Conservation (phyloP, 2,329 filamentous ascomycete genomes). For the Trichoderma endophyticum region DNA sequence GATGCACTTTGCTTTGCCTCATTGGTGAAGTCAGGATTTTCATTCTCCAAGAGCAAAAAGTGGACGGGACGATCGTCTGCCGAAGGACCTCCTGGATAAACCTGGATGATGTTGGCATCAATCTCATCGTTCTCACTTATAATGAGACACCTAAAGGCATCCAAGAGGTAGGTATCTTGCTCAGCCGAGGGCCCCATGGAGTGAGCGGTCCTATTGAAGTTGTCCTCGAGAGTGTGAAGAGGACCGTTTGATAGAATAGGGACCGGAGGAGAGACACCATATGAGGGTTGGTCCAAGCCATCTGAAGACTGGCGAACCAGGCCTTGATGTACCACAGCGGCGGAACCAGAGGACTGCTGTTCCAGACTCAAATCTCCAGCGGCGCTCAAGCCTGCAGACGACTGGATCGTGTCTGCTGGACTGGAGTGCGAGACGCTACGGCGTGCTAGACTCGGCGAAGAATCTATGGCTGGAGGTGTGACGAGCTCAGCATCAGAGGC, state of each 20-base stretch:
- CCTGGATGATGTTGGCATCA: conserved; percentile 44
- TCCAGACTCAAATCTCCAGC: neutral
- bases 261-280: conserved; percentile 10
- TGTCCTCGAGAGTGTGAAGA: conserved; percentile 41
- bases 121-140: conserved; percentile 44
- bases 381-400: conserved; percentile 10
- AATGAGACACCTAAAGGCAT: conserved; percentile 46
- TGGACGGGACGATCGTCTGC: conserved; percentile 41
- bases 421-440: conserved; percentile 17
- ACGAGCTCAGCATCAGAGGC: conserved; percentile 9
- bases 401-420: conserved; percentile 16
- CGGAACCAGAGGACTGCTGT: conserved; percentile 14
- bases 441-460: conserved; percentile 13
- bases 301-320: conserved; percentile 22
- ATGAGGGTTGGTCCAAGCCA: neutral
- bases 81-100: conserved; percentile 35
- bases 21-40: conserved; percentile 43
- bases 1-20: conserved; percentile 38
- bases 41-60: conserved; percentile 44
- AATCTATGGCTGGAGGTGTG: conserved; percentile 2
- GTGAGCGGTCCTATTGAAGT: conserved; percentile 41
- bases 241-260: conserved; percentile 6
- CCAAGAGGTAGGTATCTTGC: conserved; percentile 46
- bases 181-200: conserved; percentile 44
- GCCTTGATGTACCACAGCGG: conserved; percentile 28